These are phyloP conservation scores for Volvox africanus DNA, from an alignment of 139 green algal species.

Conservation along the genomic window DNA sequence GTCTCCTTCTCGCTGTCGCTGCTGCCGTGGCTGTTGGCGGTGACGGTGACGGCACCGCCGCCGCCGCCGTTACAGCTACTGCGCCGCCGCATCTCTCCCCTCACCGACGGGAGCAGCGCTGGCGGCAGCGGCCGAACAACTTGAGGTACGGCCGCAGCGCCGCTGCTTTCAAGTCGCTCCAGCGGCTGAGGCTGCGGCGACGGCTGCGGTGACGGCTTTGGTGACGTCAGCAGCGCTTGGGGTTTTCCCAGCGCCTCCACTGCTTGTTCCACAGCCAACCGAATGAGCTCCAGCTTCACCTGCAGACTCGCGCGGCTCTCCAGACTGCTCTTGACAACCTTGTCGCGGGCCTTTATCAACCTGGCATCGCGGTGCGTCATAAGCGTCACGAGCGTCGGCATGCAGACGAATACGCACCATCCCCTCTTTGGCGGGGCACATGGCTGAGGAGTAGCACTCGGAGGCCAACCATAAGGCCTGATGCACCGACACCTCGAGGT, in stretches of 20 bases:
- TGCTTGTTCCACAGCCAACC: slow-evolving; percentile 11
- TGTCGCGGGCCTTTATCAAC: slow-evolving; percentile 18
- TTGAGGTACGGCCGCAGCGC: not conserved
- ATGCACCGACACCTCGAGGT: no score
- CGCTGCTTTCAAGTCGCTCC: not conserved
- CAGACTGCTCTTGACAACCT: not conserved
- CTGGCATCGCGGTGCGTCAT: not conserved
- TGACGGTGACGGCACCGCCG: no score
- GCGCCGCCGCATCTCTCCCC: not conserved
- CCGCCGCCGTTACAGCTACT: not conserved
- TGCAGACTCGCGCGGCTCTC: not conserved
- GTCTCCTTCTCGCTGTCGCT: not conserved
- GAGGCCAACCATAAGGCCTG: no score
- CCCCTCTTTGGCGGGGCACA: no score
- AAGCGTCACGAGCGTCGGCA: no score
- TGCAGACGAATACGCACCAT: no score
- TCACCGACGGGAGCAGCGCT: not conserved
- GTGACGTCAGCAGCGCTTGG: not conserved
- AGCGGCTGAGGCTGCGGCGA: no score
- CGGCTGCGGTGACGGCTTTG: no score
- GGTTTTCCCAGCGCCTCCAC: not conserved
- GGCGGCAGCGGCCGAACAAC: not conserved
- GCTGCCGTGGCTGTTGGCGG: not conserved
- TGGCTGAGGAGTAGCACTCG: no score
- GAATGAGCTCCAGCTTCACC: slow-evolving; percentile 14